Conservation (phyloP, 306 rosid genomes). For the Quercus robur region DNA sequence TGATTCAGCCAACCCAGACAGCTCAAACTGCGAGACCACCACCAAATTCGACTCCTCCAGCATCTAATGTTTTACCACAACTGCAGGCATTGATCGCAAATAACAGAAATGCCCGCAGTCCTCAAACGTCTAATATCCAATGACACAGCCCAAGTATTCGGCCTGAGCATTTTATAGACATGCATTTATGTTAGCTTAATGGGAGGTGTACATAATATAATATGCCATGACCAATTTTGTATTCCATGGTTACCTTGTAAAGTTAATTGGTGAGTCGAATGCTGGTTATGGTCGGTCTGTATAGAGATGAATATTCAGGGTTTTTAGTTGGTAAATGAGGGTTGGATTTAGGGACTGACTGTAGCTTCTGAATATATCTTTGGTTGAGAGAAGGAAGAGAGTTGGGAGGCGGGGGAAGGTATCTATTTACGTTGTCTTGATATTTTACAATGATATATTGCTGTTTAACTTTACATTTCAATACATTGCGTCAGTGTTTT, state of each 20-base stretch:
- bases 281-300: not conserved
- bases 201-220: not conserved
- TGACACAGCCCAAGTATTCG: not conserved
- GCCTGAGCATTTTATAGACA: not conserved
- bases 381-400: too few species aligned
- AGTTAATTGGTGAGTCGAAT: not conserved
- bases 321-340: not conserved
- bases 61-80: constrained; percentile 17
- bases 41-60: constrained; percentile 7
- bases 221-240: not conserved
- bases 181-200: not conserved
- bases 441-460: too few species aligned
- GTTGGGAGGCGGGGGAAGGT: too few species aligned
- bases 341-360: not conserved
- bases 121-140: constrained; percentile 20
- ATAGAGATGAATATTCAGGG: not conserved
- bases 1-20: constrained; percentile 60
- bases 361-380: too few species aligned
- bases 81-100: constrained; percentile 27
- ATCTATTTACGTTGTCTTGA: too few species aligned
- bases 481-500: too few species aligned
- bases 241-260: not conserved
- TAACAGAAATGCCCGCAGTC: constrained; percentile 24
- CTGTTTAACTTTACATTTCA: too few species aligned
- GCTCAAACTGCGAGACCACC: constrained; percentile 27